Evolutionary conservation across 208 protist genomes (phyloP), one percentile per base, ranked within the genome.

Genomic region (Acanthamoeba lenticulata): DNA sequence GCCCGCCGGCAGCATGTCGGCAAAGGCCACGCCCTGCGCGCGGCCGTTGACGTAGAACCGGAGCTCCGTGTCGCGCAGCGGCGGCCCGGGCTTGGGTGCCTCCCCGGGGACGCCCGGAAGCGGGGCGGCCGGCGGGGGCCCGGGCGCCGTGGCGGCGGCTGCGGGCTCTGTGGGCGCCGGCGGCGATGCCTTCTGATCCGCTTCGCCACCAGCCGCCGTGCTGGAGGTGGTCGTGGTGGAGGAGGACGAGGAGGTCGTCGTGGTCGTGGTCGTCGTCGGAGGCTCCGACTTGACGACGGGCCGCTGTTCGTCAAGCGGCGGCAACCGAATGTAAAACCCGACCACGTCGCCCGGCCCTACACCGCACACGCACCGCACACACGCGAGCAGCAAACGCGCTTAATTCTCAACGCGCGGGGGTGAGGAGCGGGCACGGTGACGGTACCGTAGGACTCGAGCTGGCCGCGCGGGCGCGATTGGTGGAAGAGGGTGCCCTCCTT

Each of bases 21-120:
- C 65, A 60, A 96, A 96, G 7, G 90, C 95, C 11, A 65, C 21
- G 15, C 93, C 93, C 32, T 74, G 77, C 24, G 95, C 94, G 5
- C 19, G 0, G 9, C 95, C 95, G 86, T 96, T 96, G 49, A 94
- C 95, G 60, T 94, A 96, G 79, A 96, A 96, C 27, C 38, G 52
- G 19, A 96, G 93, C 1, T 92, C 55, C 45, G 85, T 94, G 40
- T 55, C 21, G 21, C 15, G 32, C 11, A 91, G 47, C 9, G 42
- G 34, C 29, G 62, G 49, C 44, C 27, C 40, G 13, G 65, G 21
- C 44, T 67, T n/a, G 45, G 60, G 40, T 27, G 45, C n/a, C 38
- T 60, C 67, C 27, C 44, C 88, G 24, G 24, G 19, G 27, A 36
- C 38, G 62, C 44, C 47, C 17, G 79, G 79, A 34, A 88, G 44